Base-by-base conservation (phyloP, 306 rosid genomes). In the Calophaca sinica region DNA sequence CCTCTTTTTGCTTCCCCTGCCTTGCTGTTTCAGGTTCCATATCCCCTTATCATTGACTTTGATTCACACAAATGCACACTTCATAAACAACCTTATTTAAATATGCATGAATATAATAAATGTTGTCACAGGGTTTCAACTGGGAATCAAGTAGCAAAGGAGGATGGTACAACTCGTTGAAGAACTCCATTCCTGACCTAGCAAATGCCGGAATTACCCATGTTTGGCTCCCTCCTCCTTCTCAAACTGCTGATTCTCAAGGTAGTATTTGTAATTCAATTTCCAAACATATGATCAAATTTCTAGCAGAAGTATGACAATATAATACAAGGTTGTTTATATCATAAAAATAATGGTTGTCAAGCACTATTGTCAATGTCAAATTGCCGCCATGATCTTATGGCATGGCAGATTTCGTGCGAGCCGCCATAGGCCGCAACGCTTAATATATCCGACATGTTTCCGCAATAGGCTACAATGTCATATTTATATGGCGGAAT, bases 191-290 rank as follows among this genome's bases (percentile, higher is more conserved):
- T 62, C 83, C 92, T 42, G 96, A 90, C 50, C 55, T 92, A 1
- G 88, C 87, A 7, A 64, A 41, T 58, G 90, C 90, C 0, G 89
- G 92, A 75, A 76, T 90, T 1, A 88, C 96, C 41, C 97, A 92
- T 76, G 91, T 92, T 74, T 92, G 97, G 96, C 96, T 92, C 75
- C 97, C 97, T 84, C 97, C 97, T 72, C 81, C 97, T 9, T 87
- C 96, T 66, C 92, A 92, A 8, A 81, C 94, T 5, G 88, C 29
- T 74, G 59, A 67, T 66, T 26, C 84, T 10, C 73, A 90, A 76
- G 96, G 96, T 83, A 36, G 0, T 31, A 8, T 38, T 63, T 15
- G 52, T 60, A 54, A 7, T 28, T 77, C 38, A 31, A 11, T 31
- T 64, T 71, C 42, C 12, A 3, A 2, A 33, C 7, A 15, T n/a